These are phyloP conservation scores for Salix exigua DNA, from an alignment of 345 rosid species.

Conservation along the genomic window DNA sequence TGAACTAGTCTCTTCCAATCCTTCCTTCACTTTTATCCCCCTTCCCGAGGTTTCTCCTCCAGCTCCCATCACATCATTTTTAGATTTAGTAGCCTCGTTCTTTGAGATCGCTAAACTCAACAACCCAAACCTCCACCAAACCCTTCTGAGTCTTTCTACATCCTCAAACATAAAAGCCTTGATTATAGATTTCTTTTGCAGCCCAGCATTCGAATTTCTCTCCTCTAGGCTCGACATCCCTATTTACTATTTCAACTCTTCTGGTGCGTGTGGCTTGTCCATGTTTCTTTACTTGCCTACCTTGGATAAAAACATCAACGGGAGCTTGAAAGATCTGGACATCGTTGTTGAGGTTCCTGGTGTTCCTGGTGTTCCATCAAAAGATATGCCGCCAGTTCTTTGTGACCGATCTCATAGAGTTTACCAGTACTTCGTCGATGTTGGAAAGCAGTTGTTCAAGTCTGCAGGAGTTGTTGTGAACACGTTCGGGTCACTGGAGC, in stretches of 20 bases:
- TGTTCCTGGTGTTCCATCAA: conserved; percentile 27
- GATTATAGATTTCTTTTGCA: conserved; percentile 49
- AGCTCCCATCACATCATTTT: conserved; percentile 18
- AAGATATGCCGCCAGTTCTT: conserved; percentile 21
- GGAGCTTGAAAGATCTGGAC: conserved; percentile 38
- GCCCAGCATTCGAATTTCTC: conserved; percentile 20
- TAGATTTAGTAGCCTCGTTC: conserved; percentile 30
- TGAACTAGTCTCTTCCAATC: conserved; percentile 9
- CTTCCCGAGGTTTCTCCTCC: conserved; percentile 34
- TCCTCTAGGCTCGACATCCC: conserved; percentile 37
- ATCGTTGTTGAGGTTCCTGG: conserved; percentile 40
- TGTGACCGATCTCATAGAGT: conserved; percentile 29
- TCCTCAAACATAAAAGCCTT: conserved; percentile 30
- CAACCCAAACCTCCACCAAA: conserved; percentile 37
- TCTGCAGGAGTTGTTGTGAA: conserved; percentile 35
- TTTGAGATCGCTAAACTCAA: conserved; percentile 30
- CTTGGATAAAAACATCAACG: conserved; percentile 26
- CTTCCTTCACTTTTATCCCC: conserved; percentile 47
- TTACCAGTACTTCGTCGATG: conserved; percentile 23
- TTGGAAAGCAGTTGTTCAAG: conserved; percentile 12
- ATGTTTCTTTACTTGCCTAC: conserved; percentile 27
- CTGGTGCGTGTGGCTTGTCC: conserved; percentile 38
- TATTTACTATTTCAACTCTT: conserved; percentile 41
- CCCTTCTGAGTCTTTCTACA: conserved; percentile 36
- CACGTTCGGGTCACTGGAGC: conserved; percentile 34